These are phyloP conservation scores for Suhomyces prunicola DNA, from an alignment of 805 yeast species.

Conservation along the genomic window DNA sequence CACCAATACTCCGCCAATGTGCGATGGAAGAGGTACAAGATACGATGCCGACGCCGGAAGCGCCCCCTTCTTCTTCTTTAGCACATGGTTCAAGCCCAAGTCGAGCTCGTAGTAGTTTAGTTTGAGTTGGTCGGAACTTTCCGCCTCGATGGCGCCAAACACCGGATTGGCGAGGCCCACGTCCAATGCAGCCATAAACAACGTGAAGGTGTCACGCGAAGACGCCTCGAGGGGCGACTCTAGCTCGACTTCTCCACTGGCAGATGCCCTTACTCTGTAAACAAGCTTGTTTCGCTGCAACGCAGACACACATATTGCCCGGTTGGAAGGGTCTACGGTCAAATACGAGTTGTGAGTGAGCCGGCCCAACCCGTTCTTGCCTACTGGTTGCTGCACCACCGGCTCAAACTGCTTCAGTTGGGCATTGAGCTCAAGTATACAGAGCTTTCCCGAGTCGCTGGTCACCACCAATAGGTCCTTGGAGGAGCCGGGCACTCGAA, in stretches of 20 bases:
- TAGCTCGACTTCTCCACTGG: slow-evolving; percentile 43
- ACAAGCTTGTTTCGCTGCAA: slow-evolving; percentile 73
- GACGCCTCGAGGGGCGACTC: slow-evolving; percentile 76
- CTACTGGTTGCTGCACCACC: slow-evolving; percentile 59
- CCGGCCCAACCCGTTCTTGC: slow-evolving; percentile 73
- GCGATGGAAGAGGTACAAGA: slow-evolving; percentile 69
- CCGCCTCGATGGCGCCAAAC: slow-evolving; percentile 77
- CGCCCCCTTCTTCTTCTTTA: slow-evolving; percentile 26
- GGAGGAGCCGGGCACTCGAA: slow-evolving; percentile 51
- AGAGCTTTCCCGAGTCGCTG: slow-evolving; percentile 76
- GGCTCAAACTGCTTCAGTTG: slow-evolving; percentile 43
- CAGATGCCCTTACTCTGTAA: slow-evolving; percentile 55
- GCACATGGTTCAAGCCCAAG: slow-evolving; percentile 76
- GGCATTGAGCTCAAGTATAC: slow-evolving; percentile 47
- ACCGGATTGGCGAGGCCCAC: slow-evolving; percentile 79
- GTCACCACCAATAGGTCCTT: slow-evolving; percentile 63
- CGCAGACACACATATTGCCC: slow-evolving; percentile 70
- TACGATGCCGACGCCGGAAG: slow-evolving; percentile 41
- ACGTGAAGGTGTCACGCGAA: slow-evolving; percentile 48
- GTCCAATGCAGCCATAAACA: slow-evolving; percentile 59
- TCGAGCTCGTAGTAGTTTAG: slow-evolving; percentile 79
- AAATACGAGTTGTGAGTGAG: slow-evolving; percentile 72
- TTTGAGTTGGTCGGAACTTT: slow-evolving; percentile 35
- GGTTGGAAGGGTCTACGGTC: slow-evolving; percentile 64
- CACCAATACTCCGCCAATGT: slow-evolving; percentile 63